Evolutionary conservation across 306 rosid species (phyloP), one percentile per base, ranked within the genome.

Genomic region (Dicorynia guianensis): DNA sequence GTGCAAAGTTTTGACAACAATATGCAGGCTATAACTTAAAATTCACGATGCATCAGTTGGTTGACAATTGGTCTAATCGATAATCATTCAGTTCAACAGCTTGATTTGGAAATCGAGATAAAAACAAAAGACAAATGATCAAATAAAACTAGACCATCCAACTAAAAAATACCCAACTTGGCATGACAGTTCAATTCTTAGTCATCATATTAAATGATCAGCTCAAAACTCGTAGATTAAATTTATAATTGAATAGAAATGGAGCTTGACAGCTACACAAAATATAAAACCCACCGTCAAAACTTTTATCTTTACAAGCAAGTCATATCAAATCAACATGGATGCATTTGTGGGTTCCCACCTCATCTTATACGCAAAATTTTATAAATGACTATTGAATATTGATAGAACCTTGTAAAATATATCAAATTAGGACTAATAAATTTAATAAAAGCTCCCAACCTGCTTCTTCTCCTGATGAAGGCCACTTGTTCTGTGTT

Each of bases 401-500:
- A 15, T 5, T 11, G 5, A 12, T 47, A 47, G 3, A 55, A 20
- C 30, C 30, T 38, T 70, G 1, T 40, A 8, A 0, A n/a, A 63
- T 39, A 5, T 18, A 61, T 7, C 17, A 55, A 5, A 15, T 1
- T n/a, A 48, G 3, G 0, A 0, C 7, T 8, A 8, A 10, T 30
- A 62, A 49, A 7, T 50, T 11, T 11, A 38, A 18, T 52, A 58
- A 62, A 67, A 53, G 61, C 50, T 39, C 49, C 76, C 30, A 46
- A 91, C 97, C 93, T 80, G 82, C 14, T 80, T 85, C 59, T 81
- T 80, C 50, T 71, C 77, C 53, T 55, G 7, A 19, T 75, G 84
- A 35, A 19, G 71, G 61, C 13, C 79, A 65, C 12, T 72, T 33
- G 91, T 44, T 79, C 63, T 85, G 46, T 69, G 64, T 69, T 92